Percentiles rank a stretch among this genome's conserved stretches.
These are phyloP conservation scores for Fusarium musae DNA, from an alignment of 2,329 filamentous ascomycete species.

Conservation along the genomic window DNA sequence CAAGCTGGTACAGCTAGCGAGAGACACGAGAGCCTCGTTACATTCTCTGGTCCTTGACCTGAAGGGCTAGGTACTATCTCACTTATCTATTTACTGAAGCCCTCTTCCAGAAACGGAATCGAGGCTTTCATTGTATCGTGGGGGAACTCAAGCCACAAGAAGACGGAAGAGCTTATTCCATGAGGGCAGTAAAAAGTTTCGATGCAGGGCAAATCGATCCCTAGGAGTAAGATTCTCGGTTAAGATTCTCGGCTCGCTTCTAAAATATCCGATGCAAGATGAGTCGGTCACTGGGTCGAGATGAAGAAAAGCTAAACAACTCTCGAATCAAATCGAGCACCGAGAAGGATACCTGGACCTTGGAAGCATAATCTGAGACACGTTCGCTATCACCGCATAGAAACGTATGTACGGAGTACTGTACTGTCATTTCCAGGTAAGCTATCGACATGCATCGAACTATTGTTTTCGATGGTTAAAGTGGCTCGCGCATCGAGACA, in stretches of 20 bases:
- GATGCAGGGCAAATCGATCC: neutral
- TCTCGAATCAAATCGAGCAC: constrained; percentile 16
- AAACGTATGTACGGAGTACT: neutral
- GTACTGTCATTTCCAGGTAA: constrained; percentile 1
- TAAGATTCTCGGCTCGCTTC: constrained; percentile 27
- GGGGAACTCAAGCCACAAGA: neutral
- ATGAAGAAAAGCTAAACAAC: constrained; percentile 3
- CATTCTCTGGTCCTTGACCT: neutral
- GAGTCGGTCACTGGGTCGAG: constrained; percentile 7
- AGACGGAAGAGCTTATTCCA: neutral
- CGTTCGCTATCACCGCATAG: constrained; percentile 8
- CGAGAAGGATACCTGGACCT: constrained; percentile 7
- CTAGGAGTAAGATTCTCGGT: constrained; percentile 9
- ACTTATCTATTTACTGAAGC: constrained; percentile 7
- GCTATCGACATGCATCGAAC: constrained; percentile 21
- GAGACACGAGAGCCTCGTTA: constrained; percentile 25
- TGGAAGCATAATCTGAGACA: constrained; percentile 25
- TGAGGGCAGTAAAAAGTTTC: neutral
- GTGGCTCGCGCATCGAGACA: constrained; percentile 19
- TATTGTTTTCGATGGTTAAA: constrained; percentile 28
- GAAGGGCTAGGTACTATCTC: neutral
- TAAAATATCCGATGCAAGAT: constrained; percentile 32
- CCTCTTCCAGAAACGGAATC: constrained; percentile 1
- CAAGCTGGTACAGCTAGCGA: constrained; percentile 23
- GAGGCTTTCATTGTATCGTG: neutral